A percentile compares a stretch with the other conserved stretches of the same genome.
Conservation (phyloP, 2,329 filamentous ascomycete species). For the Hymenoscyphus scutula region DNA sequence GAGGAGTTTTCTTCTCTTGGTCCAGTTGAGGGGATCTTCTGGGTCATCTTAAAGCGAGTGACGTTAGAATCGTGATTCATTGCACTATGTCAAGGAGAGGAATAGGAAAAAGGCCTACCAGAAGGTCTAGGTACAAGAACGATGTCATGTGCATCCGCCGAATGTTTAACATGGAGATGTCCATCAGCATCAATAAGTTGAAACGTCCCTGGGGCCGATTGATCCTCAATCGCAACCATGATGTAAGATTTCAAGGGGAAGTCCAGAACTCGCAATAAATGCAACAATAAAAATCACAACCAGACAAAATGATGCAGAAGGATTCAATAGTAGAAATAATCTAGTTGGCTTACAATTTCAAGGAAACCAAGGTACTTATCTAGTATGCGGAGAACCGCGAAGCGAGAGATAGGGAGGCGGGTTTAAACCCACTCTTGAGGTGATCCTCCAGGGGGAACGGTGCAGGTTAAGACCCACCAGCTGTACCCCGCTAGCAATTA, state of each 20-base stretch:
- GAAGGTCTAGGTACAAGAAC: conserved; percentile 35
- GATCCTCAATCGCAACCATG: conserved; percentile 24
- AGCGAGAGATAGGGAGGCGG: conserved; percentile 2
- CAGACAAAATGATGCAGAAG: background rate
- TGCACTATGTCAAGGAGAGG: no score
- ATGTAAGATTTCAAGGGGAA: background rate
- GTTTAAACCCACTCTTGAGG: conserved; percentile 3
- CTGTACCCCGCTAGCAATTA: background rate
- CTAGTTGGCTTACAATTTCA: background rate
- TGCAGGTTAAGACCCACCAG: background rate
- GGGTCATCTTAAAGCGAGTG: conserved; percentile 31
- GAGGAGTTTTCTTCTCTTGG: conserved; percentile 33
- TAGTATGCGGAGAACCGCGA: background rate
- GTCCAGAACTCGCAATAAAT: background rate
- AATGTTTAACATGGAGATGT: conserved; percentile 25
- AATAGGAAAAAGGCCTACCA: conserved; percentile 11
- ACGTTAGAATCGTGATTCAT: background rate
- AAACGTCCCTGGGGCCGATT: conserved; percentile 31
- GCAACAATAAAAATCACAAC: background rate
- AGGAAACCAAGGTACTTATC: background rate
- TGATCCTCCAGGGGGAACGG: background rate
- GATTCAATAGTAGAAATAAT: background rate
- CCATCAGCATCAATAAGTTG: conserved; percentile 33
- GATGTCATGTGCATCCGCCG: conserved; percentile 29
- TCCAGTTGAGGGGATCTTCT: conserved; percentile 41